A percentile compares a stretch with the other conserved stretches of the same genome.
These are phyloP conservation scores for Torulaspora franciscae DNA, from an alignment of 805 yeast species.

Conservation along the genomic window DNA sequence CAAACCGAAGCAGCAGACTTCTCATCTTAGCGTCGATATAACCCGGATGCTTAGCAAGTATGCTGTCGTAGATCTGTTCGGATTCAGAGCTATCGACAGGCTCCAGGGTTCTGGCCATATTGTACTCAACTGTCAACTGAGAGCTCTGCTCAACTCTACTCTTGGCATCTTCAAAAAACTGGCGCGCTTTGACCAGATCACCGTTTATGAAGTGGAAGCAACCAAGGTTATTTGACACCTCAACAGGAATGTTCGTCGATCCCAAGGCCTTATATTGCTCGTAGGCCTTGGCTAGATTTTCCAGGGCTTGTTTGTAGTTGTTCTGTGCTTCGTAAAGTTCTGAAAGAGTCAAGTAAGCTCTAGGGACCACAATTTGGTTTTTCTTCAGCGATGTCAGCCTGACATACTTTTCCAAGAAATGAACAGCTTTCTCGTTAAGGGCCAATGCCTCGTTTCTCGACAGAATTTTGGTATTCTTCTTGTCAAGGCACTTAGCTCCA, in stretches of 20 bases:
- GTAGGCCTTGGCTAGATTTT: slow-evolving; percentile 55
- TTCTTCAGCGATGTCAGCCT: slow-evolving; percentile 50
- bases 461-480: slow-evolving; percentile 18
- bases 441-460: slow-evolving; percentile 16
- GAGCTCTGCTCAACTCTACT: slow-evolving; percentile 26
- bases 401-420: slow-evolving; percentile 64
- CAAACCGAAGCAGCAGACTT: slow-evolving; percentile 54
- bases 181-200: slow-evolving; percentile 52
- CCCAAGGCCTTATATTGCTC: slow-evolving; percentile 41
- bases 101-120: slow-evolving; percentile 73
- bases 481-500: slow-evolving; percentile 43
- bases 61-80: slow-evolving; percentile 43
- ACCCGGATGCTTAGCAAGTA: slow-evolving; percentile 58
- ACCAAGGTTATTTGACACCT: slow-evolving; percentile 76
- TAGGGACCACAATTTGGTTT: slow-evolving; percentile 54
- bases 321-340: slow-evolving; percentile 64
- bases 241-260: slow-evolving; percentile 42
- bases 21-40: slow-evolving; percentile 76
- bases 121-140: slow-evolving; percentile 52
- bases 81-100: slow-evolving; percentile 32
- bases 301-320: slow-evolving; percentile 56
- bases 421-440: slow-evolving; percentile 50
- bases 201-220: slow-evolving; percentile 69
- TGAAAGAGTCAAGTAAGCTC: slow-evolving; percentile 66
- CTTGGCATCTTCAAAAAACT: slow-evolving; percentile 48